Base-by-base conservation (phyloP, 176 grass and related monocot species). In the Dendrocalamus sinicus region DNA sequence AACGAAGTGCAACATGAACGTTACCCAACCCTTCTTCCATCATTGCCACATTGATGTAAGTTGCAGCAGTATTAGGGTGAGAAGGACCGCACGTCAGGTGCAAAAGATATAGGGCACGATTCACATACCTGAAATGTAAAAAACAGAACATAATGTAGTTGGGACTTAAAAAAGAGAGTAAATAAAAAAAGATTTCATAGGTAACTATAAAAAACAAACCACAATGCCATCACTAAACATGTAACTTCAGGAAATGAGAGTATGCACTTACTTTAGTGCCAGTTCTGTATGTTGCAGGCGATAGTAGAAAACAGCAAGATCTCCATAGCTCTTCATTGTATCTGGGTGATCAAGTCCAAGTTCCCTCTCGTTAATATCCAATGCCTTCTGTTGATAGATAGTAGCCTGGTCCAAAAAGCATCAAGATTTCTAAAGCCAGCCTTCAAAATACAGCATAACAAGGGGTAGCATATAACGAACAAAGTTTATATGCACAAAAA, bases 1-100 rank as follows among this genome's bases (percentile, higher is more conserved):
- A 98, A 81, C 96, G 92, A 2, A 98, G 88, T 82, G 96, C 96
- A 86, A 98, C 86, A 92, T 95, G 96, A 57, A 98, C 96, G 41
- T 98, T 98, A 66, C 96, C 96, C 81, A 98, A 84, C 44, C 96
- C 96, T 94, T 98, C 96, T 94, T 98, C 96, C 96, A 98, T 98
- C 96, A 98, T 98, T 3, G 96, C 96, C 53, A 98, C 93, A 89
- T 95, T 98, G 84, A 98, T 98, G 76, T 95, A 98, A 59, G 96
- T 98, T 89, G 96, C 96, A 82, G 96, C 96, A 46, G 96, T 98
- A 79, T 98, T 98, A 81, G 96, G 96, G 88, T 98, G 96, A 64
- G 96, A 92, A 59, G 93, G 93, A 43, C 96, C 96, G 92, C 96
- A 98, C 45, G 91, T 95, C 76, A 98, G 83, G 84, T 95, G 96